Base-by-base conservation (phyloP, 129 eudicot species). In the Chrysanthemum lavandulifolium region DNA sequence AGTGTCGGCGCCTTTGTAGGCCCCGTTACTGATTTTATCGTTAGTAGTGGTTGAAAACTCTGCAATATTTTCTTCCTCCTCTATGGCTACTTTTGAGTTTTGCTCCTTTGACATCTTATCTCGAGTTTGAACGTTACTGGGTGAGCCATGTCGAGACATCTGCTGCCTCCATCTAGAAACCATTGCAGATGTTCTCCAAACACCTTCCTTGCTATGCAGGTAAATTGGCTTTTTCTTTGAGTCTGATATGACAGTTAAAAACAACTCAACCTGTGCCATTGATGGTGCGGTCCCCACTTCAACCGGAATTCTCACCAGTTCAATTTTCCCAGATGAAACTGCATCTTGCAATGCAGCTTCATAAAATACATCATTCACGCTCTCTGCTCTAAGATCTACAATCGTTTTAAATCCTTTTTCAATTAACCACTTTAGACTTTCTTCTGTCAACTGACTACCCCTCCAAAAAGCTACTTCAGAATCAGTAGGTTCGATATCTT, bases 381-480 rank as follows among this genome's bases (percentile, higher is more conserved):
- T 78, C 85, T 94, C 99, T 14, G 88, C 99, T 80, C 99, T 83
- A 76, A 94, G 86, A 84, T 94, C 99, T 27, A 90, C 87, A 75
- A 94, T 88, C 1, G 96, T 94, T 82, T 74, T 84, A 59, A 94
- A 94, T 14, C 96, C 99, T 59, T 83, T 90, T 58, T 86, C 96
- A 62, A 94, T 43, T 29, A 94, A 82, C 99, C 97, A 94, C 73
- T 80, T 83, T 55, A 94, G 74, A 71, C 99, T 85, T 78, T 94
- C 99, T 73, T 94, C 99, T 0, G 96, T 94, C 60, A 94, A 85
- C 76, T 94, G 99, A 76, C 99, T 85, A 79, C 99, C 99, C 69
- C 83, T 86, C 96, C 93, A 90, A 65, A 94, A 94, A 13, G 93
- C 91, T 57, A 83, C 85, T 59, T 88, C 96, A 48, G 82, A 71